Evolutionary conservation across 1,284 basidiomycete species (phyloP), one percentile per base, ranked within the genome.

Genomic region (Irpex sp.): DNA sequence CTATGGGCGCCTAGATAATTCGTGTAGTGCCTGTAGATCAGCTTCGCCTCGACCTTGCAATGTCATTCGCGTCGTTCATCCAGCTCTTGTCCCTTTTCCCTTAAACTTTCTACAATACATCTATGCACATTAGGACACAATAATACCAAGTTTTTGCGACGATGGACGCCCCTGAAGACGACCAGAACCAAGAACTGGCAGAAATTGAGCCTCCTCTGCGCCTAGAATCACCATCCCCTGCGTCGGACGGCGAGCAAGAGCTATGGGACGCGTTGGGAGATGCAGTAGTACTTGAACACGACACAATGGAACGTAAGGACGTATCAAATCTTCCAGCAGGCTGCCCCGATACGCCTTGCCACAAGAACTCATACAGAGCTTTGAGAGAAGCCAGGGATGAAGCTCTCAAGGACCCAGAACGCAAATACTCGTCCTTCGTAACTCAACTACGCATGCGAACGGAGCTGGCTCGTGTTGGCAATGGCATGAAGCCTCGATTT

Each of bases 401-500:
- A 12, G 39, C 39, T 12, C 1, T 2, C 5, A 42, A 4, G 1
- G 39, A 42, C 5, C 39, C 39, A n/a, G 39, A 42, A 42, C 10
- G 10, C 39, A 42, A n/a, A 5, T 42, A 42, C 5, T 42, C 39
- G n/a, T 6, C 39, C 2, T n/a, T 42, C n/a, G 39, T 42, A 9
- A 42, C 39, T 42, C 1, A 5, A 42, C 39, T 42, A n/a, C 39
- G 39, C 39, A 42, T 42, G 39, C 4, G 5, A 5, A 42, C 12
- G 12, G 39, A 42, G n/a, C 1, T 42, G 39, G n/a, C 12, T n/a
- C 39, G n/a, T 12, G 39, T 42, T 5, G 39, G 39, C 2, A 5
- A 42, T 9, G 39, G 39, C n/a, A 42, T 42, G 39, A 42, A 42
- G 39, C 63, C 66, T 2, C 59, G 70, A 62, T 62, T 64, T 4